Percentiles rank a stretch among this genome's conserved stretches.
phyloP scores from a whole-genome alignment of 257 asterid genomes.

The Gentiana straminea region DNA sequence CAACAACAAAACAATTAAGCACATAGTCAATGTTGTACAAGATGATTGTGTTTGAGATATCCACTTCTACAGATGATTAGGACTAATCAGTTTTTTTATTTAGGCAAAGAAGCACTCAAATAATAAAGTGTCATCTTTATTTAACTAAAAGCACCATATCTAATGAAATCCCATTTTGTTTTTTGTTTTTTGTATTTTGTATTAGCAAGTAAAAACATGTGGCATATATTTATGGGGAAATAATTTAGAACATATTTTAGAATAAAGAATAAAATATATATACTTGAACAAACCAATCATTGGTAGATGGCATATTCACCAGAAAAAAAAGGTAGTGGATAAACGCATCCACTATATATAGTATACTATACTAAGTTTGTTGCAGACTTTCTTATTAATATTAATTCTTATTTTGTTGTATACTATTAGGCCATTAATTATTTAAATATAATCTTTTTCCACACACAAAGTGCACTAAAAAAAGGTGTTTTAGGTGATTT shows the following conservation, averaged over 20 bases:
- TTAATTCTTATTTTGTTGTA: too few relatives aligned
- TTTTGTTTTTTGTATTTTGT: background rate
- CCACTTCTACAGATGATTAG: constrained; percentile 7
- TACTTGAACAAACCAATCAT: constrained; percentile 15
- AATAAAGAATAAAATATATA: constrained; percentile 3
- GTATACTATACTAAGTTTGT: too few relatives aligned
- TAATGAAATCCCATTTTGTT: constrained; percentile 2
- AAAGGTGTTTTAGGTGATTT: too few relatives aligned
- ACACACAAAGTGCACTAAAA: too few relatives aligned
- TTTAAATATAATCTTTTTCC: too few relatives aligned
- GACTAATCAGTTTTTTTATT: constrained; percentile 1
- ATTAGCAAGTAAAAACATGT: constrained; percentile 1
- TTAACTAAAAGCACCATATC: constrained; percentile 8
- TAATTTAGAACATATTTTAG: background rate
- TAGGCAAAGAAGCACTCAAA: constrained; percentile 8
- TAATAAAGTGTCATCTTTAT: background rate
- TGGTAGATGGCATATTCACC: constrained; percentile 16
- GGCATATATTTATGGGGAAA: constrained; percentile 2
- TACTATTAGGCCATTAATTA: too few relatives aligned
- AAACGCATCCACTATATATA: constrained; percentile 3
- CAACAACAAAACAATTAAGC: too few relatives aligned
- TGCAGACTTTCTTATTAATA: too few relatives aligned
- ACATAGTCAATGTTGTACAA: background rate
- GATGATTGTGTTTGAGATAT: too few relatives aligned
- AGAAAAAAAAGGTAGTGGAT: constrained; percentile 15